Evolutionary conservation across 2,329 filamentous ascomycete genomes (phyloP), one percentile per base, ranked within the genome.

Genomic region (Colletotrichum simmondsii): DNA sequence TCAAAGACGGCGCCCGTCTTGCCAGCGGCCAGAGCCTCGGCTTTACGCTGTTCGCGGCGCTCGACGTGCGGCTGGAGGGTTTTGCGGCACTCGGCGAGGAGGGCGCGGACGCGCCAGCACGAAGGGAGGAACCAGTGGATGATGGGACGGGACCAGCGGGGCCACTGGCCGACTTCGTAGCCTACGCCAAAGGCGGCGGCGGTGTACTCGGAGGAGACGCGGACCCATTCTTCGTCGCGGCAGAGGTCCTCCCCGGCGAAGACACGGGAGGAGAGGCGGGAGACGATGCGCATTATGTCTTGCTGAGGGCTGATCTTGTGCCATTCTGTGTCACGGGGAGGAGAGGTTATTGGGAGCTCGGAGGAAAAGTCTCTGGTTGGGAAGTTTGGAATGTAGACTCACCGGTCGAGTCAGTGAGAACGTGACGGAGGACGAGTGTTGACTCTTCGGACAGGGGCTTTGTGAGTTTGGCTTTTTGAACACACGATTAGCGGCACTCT

Each of bases 111-210:
- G 46, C 30, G 42, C 64, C 68, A 67, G 70, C 74, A 76, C 28
- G 42, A 46, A 5, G 76, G 76, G 19, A 77, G 22, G 30, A 78
- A 75, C 71, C 76, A 75, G 35, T 74, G 72, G 1, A 76, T 70
- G 19, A 72, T 2, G 4, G 76, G 70, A 3, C 76, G 65, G 14
- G 68, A 26, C 59, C 68, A 75, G 6, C 65, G 59, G 0, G 77
- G 77, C 52, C 69, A 77, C 14, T 60, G 37, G 1, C 74, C 37
- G 26, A 78, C 65, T 5, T 63, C 65, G 19, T 54, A 32, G 3
- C 49, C 59, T 12, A 61, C 61, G 3, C 52, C 14, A 53, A 75
- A 67, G 5, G 53, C 30, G n/a, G 52, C 16, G 32, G 53, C 30
- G 32, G 65, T 67, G 59, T 74, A 76, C 22, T 72, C 14, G 4